Evolutionary conservation across 225 moss, liverwort and hornwort genomes (phyloP), one percentile per base, ranked within the genome.

Genomic region (Climacium dendroides): DNA sequence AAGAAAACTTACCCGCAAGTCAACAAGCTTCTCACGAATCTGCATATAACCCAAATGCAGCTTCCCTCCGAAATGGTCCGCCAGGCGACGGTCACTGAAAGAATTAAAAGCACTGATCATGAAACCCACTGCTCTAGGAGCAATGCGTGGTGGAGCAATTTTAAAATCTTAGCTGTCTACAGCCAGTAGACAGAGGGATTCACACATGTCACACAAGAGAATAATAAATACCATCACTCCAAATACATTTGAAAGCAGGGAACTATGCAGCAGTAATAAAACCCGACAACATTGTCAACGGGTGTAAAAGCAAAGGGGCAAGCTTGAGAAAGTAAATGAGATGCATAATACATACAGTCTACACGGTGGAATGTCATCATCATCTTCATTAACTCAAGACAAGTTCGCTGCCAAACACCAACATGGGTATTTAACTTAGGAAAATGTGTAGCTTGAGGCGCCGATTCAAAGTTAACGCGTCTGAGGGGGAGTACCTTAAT

Each of bases 51-150:
- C 98, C 90, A 99, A 89, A 88, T 99, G 98, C 83, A 99, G 95
- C 91, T 99, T 99, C 83, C 97, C 98, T 90, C 98, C 98, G 82
- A 99, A 99, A 92, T 99, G 98, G 90, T 99, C 98, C 88, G 98
- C 97, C 81, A 99, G 95, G 82, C 98, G 96, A 77, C 98, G 95
- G 82, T 99, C 98, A 83, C 97, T 99, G 97, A 77, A 90, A 88
- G 74, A 45, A 88, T 78, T 88, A 88, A 81, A 75, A 47, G 69
- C 74, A 89, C 73, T 87, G 82, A 88, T 79, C 82, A 89, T 89
- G 85, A 91, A 91, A 87, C 53, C 84, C 85, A 85, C 74, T 76
- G 74, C 54, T 71, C 87, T 63, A 82, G 80, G 34, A 88, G 62
- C 74, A 78, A 69, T 45, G 65, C n/a, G 54, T 54, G 54, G 77